Evolutionary conservation across 495 filamentous ascomycete species (phyloP), one percentile per base, ranked within the genome.

Genomic region (Echria macrotheca): DNA sequence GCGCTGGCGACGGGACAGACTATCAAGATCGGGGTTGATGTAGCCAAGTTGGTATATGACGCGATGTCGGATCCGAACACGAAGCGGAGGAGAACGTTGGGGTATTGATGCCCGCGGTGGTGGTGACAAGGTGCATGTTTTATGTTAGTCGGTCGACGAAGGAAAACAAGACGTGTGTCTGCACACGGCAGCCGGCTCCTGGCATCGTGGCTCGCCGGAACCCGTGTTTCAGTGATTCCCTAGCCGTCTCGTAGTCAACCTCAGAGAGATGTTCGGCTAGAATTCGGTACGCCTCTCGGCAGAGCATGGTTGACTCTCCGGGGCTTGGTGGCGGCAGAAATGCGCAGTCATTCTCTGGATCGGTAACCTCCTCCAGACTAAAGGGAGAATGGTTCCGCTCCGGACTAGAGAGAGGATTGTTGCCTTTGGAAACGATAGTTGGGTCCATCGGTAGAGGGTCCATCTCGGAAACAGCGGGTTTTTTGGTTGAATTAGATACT

Each of bases 281-380:
- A 8, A 61, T 64, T 0, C 38, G 19, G 32, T 50, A 64, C 0
- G 60, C 60, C 0, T 61, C 58, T 6, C 58, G 53, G 29, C 60
- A 64, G 4, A 47, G 29, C 4, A 64, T 64, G 1, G 60, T 64
- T 7, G 60, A 64, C 39, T 64, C 60, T 17, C 55, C 60, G 0
- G 41, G 44, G 11, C 19, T 25, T 6, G 60, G 50, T 0, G 55
- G 24, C 0, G 60, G 60, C 1, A 61, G 38, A 11, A 49, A 12
- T 9, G 46, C 39, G 11, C 43, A 44, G 21, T 56, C 53, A 26
- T 46, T 37, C 12, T 41, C 33, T 0, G 36, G 35, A 8, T 53
- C 19, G 6, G 28, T 7, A 6, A 19, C 25, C n/a, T 29, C 15
- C 5, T n/a, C n/a, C n/a, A n/a, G n/a, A n/a, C n/a, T n/a, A n/a